Evolutionary conservation across 148 eudicot species (phyloP).

Genomic region (Spergularia marina): DNA sequence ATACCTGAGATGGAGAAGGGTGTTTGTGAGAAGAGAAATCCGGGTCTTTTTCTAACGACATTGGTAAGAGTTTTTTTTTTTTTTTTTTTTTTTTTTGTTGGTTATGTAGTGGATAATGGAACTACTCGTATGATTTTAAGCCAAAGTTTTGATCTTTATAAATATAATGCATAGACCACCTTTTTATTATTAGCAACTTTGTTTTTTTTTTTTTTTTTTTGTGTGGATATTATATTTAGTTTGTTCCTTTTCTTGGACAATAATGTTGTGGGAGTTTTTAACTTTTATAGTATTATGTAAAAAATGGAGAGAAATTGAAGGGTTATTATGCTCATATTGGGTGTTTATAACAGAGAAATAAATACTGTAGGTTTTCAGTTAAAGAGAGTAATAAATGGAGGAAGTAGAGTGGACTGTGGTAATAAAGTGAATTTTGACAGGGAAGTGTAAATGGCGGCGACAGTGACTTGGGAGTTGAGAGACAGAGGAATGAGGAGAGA

Average conservation of each 20-base stretch:
- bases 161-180: not conserved
- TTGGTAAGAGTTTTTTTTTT: not conserved
- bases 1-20: constrained; percentile 74
- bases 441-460: constrained; percentile 24
- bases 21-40: constrained; percentile 55
- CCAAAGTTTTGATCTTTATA: not conserved
- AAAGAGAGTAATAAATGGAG: not conserved
- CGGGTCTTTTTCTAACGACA: constrained; percentile 51
- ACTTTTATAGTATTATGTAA: too few relatives aligned
- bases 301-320: not conserved
- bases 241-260: too few relatives aligned
- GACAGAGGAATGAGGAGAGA: not conserved
- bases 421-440: not conserved
- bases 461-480: constrained; percentile 2
- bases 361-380: not conserved
- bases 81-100: constrained; percentile 8
- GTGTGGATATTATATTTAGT: too few relatives aligned
- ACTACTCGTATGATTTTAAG: not conserved
- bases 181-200: not conserved
- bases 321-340: not conserved
- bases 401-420: constrained; percentile 22
- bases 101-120: too few relatives aligned
- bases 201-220: too few relatives aligned
- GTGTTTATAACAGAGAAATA: not conserved
- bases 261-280: too few relatives aligned